Base-by-base conservation (phyloP, 371 early-diverging fungal genomes). In the Mortierella sp. region DNA sequence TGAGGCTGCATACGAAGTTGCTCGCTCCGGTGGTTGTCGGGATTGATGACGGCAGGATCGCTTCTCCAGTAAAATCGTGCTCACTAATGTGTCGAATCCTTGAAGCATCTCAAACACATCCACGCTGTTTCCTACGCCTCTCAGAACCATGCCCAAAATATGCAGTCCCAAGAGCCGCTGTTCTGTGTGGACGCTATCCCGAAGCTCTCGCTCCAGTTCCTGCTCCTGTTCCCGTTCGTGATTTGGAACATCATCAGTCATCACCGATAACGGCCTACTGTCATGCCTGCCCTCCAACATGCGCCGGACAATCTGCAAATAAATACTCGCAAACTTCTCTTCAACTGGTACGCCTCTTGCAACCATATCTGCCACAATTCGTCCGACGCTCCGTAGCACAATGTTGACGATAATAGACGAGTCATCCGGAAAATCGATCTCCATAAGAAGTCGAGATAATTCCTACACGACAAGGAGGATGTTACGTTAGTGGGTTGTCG, bases 101-200 rank as follows among this genome's bases (percentile, higher is more conserved):
- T 81, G 81, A 19, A 79, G 46, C 27, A 68, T 56, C n/a, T 81
- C 79, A 30, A 81, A 75, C 1, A 81, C 60, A 6, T 78, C 79
- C 24, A 79, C 50, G n/a, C 71, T 51, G 37, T 53, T 39, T 8
- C 61, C 55, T 52, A 65, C 70, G 31, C 71, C 73, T 49, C 70
- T 79, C 27, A 79, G 56, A 4, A 81, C 71, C 28, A 79, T 31
- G 3, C 81, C 81, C 14, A 81, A 54, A 17, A 79, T 70, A 17
- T 79, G 76, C 19, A 75, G 55, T 15, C 64, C 19, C 50, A 79
- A 27, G 12, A 81, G 60, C 26, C 79, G 64, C 32, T 81, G 81
- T 51, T 81, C 81, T 2, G 70, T 70, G 43, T 76, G 71, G 6
- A 79, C 71, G 12, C 76, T 54, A 19, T 75, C 79, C 31, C 71